Evolutionary conservation across 1,284 basidiomycete species (phyloP).

Genomic region (Ceratobasidium sp.): DNA sequence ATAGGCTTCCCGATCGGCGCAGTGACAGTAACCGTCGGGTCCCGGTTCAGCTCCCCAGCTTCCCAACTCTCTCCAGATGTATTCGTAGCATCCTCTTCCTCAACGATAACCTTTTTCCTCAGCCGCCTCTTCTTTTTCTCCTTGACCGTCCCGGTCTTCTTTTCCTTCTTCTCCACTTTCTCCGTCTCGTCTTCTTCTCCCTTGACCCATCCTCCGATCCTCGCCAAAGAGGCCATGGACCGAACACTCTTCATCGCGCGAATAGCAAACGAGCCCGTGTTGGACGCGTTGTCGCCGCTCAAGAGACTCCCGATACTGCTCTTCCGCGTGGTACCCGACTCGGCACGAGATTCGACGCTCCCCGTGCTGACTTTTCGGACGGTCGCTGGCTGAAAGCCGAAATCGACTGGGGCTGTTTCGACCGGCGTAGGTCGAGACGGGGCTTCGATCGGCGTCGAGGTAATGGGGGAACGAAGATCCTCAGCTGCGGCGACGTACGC

Average conservation of each 20-base stretch:
- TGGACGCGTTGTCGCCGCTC: constrained; percentile 24
- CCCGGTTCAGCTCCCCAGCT: constrained; percentile 46
- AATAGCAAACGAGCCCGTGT: constrained; percentile 73
- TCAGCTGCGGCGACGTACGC: constrained; percentile 56
- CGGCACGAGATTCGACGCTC: constrained; percentile 45
- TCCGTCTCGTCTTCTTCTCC: constrained; percentile 53
- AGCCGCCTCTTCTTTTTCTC: constrained; percentile 51
- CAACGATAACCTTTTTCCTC: constrained; percentile 42
- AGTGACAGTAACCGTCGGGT: constrained; percentile 22
- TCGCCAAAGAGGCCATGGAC: constrained; percentile 77
- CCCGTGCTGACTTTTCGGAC: constrained; percentile 48
- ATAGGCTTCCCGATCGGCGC: constrained; percentile 20
- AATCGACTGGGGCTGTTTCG: constrained; percentile 39
- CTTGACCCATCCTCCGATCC: constrained; percentile 78
- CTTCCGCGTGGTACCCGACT: constrained; percentile 48
- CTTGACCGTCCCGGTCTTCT: constrained; percentile 50
- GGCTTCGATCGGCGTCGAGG: too few relatives aligned
- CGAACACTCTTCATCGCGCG: constrained; percentile 80
- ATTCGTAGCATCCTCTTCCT: constrained; percentile 44
- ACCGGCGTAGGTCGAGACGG: constrained; percentile 40
- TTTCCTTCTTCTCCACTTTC: constrained; percentile 55
- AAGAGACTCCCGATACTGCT: constrained; percentile 33
- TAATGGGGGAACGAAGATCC: constrained; percentile 16
- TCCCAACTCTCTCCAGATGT: constrained; percentile 53
- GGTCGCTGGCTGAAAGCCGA: constrained; percentile 38